These are phyloP conservation scores for Madurella mycetomatis DNA, from an alignment of 2,329 filamentous ascomycete species.

Conservation along the genomic window DNA sequence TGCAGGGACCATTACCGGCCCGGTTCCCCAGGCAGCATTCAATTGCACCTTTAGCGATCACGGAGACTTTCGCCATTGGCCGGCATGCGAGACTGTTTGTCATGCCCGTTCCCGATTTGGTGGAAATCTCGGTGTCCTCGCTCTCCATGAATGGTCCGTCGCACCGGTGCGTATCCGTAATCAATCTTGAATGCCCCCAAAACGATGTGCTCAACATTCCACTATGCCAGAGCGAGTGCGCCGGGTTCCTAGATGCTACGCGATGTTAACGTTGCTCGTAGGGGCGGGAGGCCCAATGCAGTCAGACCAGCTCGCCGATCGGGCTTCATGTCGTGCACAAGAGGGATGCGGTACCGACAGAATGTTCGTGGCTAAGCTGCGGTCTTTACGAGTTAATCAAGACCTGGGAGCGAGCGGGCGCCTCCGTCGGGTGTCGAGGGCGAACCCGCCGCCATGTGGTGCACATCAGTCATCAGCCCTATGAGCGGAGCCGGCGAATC, in stretches of 20 bases:
- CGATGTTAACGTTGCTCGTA: conserved; percentile 9
- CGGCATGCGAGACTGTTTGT: conserved; percentile 7
- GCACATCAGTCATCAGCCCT: conserved; percentile 16
- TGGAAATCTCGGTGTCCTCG: too few species aligned
- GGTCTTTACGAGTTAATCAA: neutral
- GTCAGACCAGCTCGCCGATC: conserved; percentile 1
- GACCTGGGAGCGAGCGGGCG: neutral
- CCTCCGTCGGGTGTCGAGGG: conserved; percentile 4
- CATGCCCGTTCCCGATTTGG: neutral
- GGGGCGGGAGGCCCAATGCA: neutral
- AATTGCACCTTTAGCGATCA: neutral
- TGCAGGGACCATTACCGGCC: neutral
- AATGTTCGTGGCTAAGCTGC: conserved; percentile 14
- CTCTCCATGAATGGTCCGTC: too few species aligned
- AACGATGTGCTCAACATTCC: neutral
- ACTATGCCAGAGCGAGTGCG: neutral
- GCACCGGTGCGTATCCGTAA: neutral
- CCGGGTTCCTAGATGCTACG: neutral
- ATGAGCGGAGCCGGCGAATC: conserved; percentile 11
- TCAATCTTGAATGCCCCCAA: neutral
- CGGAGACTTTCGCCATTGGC: conserved; percentile 10
- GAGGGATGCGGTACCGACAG: conserved; percentile 2
- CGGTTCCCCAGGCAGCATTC: conserved; percentile 5
- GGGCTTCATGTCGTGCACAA: neutral
- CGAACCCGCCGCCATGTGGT: conserved; percentile 8